phyloP scores from a whole-genome alignment of 345 rosid species.

The Noccaea bulbosa region DNA sequence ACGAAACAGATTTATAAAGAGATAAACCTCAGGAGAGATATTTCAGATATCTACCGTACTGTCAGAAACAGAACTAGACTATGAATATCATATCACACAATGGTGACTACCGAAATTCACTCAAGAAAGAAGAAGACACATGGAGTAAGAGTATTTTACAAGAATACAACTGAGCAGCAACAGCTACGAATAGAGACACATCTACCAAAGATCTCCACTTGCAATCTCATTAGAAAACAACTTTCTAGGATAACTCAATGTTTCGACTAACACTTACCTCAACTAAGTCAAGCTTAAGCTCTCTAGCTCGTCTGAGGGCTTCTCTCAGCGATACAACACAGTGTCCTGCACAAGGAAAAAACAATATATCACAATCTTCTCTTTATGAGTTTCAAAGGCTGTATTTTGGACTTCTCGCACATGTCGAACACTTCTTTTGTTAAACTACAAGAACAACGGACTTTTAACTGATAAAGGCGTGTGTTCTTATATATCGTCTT shows the following conservation, averaged over 20 bases:
- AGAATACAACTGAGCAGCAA: neutral
- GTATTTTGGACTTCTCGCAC: neutral
- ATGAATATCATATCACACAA: neutral
- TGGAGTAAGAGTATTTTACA: neutral
- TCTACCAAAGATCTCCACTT: neutral
- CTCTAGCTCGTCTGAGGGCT: slow-evolving; percentile 45
- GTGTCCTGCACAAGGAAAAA: slow-evolving; percentile 40
- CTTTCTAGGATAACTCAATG: neutral
- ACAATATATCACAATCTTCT: slow-evolving; percentile 14
- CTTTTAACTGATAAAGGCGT: slow-evolving; percentile 6
- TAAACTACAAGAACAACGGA: slow-evolving; percentile 4
- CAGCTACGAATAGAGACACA: neutral
- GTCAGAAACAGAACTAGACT: too few relatives aligned
- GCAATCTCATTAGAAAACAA: slow-evolving; percentile 17
- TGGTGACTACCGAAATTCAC: neutral
- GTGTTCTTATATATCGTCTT: neutral
- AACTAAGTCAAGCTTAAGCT: slow-evolving; percentile 41
- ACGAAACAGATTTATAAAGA: neutral
- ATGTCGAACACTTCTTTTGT: slow-evolving; percentile 6
- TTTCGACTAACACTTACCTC: slow-evolving; percentile 34
- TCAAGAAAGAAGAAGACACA: neutral
- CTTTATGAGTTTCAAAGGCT: slow-evolving; percentile 16
- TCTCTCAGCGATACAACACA: slow-evolving; percentile 36
- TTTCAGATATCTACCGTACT: neutral
- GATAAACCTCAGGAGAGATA: neutral